phyloP scores from a whole-genome alignment of 1,139 yeast species.

The Hanseniaspora uvarum region DNA sequence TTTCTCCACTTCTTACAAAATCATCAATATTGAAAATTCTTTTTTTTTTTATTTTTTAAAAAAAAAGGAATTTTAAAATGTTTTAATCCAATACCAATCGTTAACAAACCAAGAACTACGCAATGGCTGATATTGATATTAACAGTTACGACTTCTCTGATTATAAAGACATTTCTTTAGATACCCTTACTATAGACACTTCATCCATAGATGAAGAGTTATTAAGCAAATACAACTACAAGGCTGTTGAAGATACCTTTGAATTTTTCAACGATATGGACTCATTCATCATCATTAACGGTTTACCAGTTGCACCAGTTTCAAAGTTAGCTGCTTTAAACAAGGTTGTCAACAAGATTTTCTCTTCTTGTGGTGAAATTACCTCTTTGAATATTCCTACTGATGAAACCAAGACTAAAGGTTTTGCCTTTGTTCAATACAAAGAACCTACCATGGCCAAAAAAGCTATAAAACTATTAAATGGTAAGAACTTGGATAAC shows the following conservation, averaged over 20 bases:
- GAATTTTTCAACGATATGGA: conserved; percentile 33
- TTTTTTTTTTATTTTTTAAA: too few relatives aligned
- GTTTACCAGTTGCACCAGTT: conserved; percentile 92
- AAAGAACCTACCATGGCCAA: conserved; percentile 58
- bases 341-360: conserved; percentile 75
- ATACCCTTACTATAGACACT: conserved; percentile 11
- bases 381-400: conserved; percentile 62
- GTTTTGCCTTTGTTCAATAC: conserved; percentile 80
- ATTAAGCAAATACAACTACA: conserved; percentile 8
- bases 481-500: conserved; percentile 85
- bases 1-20: too few relatives aligned
- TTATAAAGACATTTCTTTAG: conserved; percentile 11
- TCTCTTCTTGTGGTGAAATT: conserved; percentile 52
- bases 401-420: conserved; percentile 71
- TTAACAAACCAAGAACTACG: too few relatives aligned
- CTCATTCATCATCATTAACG: conserved; percentile 78
- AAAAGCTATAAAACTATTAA: conserved; percentile 67
- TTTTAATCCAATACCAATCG: neutral
- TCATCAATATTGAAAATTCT: too few relatives aligned
- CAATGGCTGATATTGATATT: neutral
- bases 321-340: conserved; percentile 72
- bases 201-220: conserved; percentile 11
- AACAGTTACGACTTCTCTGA: conserved; percentile 13
- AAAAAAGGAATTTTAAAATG: too few relatives aligned
- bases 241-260: neutral